Evolutionary conservation across 1,139 yeast species (phyloP).

Genomic region (Barnettozyma hawaiiensis): DNA sequence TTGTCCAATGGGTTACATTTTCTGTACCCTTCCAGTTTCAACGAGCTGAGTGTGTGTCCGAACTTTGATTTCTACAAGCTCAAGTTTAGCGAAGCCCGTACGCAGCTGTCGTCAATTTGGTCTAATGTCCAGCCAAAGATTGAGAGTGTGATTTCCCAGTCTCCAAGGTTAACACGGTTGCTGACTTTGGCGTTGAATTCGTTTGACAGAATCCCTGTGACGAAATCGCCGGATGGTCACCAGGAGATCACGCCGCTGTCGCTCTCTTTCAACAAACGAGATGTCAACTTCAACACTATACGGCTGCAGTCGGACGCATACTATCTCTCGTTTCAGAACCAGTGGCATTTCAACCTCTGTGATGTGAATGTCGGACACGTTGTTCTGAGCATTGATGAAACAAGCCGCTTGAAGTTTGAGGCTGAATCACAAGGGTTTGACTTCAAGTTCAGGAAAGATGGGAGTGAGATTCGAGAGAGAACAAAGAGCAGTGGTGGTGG

Average conservation of each 20-base stretch:
- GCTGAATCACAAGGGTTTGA: slow-evolving; percentile 45
- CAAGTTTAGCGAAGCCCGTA: slow-evolving; percentile 56
- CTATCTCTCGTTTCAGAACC: slow-evolving; percentile 58
- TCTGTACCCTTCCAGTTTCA: slow-evolving; percentile 65
- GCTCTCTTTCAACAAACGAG: slow-evolving; percentile 28
- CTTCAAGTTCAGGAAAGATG: slow-evolving; percentile 37
- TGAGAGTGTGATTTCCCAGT: slow-evolving; percentile 34
- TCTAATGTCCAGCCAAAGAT: slow-evolving; percentile 51
- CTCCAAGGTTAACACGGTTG: slow-evolving; percentile 32
- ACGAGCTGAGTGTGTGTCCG: slow-evolving; percentile 61
- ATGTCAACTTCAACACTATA: slow-evolving; percentile 27
- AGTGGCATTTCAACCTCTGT: slow-evolving; percentile 75
- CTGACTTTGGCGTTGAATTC: slow-evolving; percentile 53
- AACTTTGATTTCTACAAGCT: slow-evolving; percentile 58
- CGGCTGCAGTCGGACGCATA: slow-evolving; percentile 44
- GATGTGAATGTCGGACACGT: slow-evolving; percentile 47
- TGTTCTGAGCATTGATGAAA: slow-evolving; percentile 36
- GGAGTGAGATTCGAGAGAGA: slow-evolving; percentile 19
- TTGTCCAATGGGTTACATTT: slow-evolving; percentile 69
- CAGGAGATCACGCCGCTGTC: slow-evolving; percentile 42
- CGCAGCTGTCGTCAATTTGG: slow-evolving; percentile 63
- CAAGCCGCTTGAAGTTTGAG: slow-evolving; percentile 36
- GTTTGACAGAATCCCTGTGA: slow-evolving; percentile 60
- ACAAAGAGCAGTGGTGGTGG: slow-evolving; percentile 10
- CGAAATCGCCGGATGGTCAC: slow-evolving; percentile 16